These are phyloP conservation scores for Mycena floridula DNA, from an alignment of 768 basidiomycete species.

Conservation along the genomic window DNA sequence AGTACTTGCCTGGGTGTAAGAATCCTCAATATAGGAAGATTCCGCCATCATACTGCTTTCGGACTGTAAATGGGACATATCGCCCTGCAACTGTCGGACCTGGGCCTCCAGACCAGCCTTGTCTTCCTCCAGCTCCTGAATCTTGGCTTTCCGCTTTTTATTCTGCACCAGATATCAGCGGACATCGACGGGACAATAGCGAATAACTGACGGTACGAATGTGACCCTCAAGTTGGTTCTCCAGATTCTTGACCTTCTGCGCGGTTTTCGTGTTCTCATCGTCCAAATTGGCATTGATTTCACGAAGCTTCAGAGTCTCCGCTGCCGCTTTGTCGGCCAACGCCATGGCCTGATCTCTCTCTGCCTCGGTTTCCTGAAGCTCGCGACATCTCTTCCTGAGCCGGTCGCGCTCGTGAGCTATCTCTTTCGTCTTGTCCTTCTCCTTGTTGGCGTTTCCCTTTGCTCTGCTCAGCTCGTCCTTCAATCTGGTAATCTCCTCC, in stretches of 20 bases:
- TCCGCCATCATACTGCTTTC: no score
- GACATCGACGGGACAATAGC: neutral
- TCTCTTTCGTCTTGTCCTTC: no score
- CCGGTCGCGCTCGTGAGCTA: no score
- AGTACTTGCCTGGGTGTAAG: no score
- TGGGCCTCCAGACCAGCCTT: no score
- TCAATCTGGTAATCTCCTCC: slow-evolving; percentile 1
- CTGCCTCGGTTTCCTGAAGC: slow-evolving; percentile 12
- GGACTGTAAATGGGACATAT: no score
- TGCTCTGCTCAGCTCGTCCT: slow-evolving; percentile 1
- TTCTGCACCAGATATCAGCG: slow-evolving; percentile 10
- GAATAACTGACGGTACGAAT: slow-evolving; percentile 18
- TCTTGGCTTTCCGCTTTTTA: slow-evolving; percentile 17
- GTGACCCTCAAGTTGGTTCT: slow-evolving; percentile 24
- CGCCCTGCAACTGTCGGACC: no score
- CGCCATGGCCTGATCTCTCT: slow-evolving; percentile 22
- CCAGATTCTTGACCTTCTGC: slow-evolving; percentile 22
- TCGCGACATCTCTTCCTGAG: neutral
- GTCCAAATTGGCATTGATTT: slow-evolving; percentile 10
- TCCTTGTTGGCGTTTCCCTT: slow-evolving; percentile 3
- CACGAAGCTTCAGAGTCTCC: slow-evolving; percentile 15
- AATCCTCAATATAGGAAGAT: no score
- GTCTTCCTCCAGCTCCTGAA: slow-evolving; percentile 12
- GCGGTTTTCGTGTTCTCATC: slow-evolving; percentile 18
- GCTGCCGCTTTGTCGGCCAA: slow-evolving; percentile 21